A percentile compares a stretch with the other conserved stretches of the same genome.
These are phyloP conservation scores for Esteya vermicola DNA, from an alignment of 2,329 filamentous ascomycete species.

Conservation along the genomic window DNA sequence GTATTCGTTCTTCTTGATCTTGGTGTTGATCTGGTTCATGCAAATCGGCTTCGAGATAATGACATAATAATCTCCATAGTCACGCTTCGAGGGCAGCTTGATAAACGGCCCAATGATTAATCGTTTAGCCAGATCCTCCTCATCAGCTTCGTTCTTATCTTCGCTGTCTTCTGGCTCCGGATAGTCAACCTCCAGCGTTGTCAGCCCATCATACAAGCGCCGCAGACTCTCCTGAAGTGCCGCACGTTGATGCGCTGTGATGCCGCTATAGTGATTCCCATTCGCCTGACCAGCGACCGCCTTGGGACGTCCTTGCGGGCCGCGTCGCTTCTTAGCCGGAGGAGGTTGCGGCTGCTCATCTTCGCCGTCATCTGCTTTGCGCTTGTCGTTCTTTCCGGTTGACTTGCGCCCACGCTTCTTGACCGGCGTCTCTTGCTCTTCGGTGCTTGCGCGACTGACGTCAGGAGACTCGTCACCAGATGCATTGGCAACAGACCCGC, in stretches of 20 bases:
- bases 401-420: constrained; percentile 82
- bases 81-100: constrained; percentile 73
- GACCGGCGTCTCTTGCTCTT: constrained; percentile 58
- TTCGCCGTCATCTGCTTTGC: constrained; percentile 71
- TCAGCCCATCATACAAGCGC: constrained; percentile 62
- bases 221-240: constrained; percentile 70
- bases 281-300: constrained; percentile 24
- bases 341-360: constrained; percentile 62
- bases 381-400: constrained; percentile 61
- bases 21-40: constrained; percentile 88
- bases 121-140: constrained; percentile 48
- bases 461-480: constrained; percentile 56
- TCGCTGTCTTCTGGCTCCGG: constrained; percentile 40
- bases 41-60: constrained; percentile 87
- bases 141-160: constrained; percentile 28
- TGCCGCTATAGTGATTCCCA: constrained; percentile 32
- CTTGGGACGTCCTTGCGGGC: constrained; percentile 56
- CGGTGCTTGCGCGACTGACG: constrained; percentile 69
- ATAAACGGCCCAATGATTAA: constrained; percentile 90
- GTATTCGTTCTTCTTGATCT: constrained; percentile 95
- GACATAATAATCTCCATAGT: constrained; percentile 91
- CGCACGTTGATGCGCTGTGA: constrained; percentile 56
- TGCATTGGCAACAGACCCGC: constrained; percentile 14
- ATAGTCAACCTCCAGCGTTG: constrained; percentile 72
- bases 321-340: constrained; percentile 64